These are phyloP conservation scores for Brassica nigra DNA, from an alignment of 345 rosid species.

Conservation along the genomic window DNA sequence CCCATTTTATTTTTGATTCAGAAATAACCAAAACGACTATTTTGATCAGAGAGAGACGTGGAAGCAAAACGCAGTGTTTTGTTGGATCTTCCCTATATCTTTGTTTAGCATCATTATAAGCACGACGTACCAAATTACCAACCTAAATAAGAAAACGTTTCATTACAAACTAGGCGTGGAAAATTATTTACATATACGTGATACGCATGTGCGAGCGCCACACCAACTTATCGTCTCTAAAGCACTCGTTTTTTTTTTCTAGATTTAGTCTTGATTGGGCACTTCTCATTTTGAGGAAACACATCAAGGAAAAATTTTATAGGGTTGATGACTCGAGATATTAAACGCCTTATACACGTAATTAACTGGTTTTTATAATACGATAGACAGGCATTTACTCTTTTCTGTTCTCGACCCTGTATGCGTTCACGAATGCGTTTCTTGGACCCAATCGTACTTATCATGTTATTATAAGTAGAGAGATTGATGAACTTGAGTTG, in stretches of 20 bases:
- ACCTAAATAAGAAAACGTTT: constrained; percentile 16
- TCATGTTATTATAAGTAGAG: background rate
- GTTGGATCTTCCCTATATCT: background rate
- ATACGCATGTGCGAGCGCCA: constrained; percentile 29
- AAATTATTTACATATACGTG: constrained; percentile 3
- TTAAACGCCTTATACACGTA: background rate
- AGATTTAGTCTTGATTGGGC: background rate
- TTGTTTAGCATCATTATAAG: background rate
- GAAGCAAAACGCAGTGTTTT: constrained; percentile 10
- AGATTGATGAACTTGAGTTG: background rate
- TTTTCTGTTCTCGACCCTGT: no score
- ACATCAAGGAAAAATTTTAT: background rate
- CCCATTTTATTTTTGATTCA: constrained; percentile 7
- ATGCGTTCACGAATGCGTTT: background rate
- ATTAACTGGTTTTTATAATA: background rate
- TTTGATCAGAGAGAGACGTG: background rate
- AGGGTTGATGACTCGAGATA: background rate
- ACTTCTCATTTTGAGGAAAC: background rate
- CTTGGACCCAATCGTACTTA: background rate
- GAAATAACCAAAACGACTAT: background rate
- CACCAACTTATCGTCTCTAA: constrained; percentile 37
- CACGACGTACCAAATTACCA: constrained; percentile 8
- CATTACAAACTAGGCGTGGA: background rate
- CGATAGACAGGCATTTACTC: no score
- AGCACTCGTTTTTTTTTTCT: background rate